Base-by-base conservation (phyloP, 148 eudicot species). In the Heliamphora exappendiculata region DNA sequence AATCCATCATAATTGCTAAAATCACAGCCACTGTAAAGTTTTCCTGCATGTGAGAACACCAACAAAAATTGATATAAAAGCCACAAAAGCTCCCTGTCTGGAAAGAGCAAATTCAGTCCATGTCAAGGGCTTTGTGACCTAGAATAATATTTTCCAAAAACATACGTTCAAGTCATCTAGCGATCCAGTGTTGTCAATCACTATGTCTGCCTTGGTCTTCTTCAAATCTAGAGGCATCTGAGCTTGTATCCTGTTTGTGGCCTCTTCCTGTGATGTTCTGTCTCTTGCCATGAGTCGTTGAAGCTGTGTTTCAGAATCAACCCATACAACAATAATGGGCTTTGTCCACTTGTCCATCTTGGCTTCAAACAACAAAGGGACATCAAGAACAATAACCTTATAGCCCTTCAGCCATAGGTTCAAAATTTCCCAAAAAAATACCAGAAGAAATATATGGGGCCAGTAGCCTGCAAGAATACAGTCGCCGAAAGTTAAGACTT, bases 321-420 rank as follows among this genome's bases (percentile, higher is more conserved):
- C 91, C 94, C 96, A 95, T 47, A 95, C 93, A 74, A 92, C 91
- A 62, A 95, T 82, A 37, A 84, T 82, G 22, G 94, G 99, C 62
- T 86, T 87, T 36, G 97, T 88, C 99, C 99, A 95, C 75, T 81
- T 91, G 80, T 91, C 96, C 85, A 95, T 87, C 80, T 93, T 95
- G 73, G 89, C 96, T 84, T 95, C 99, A 55, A 93, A 95, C 84
- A 95, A 70, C 68, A 95, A 83, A 54, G 99, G 99, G 70, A 93
- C 80, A 75, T 95, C 99, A 34, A 93, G 91, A 75, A 93, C 86
- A 64, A 95, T 93, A 36, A 88, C 83, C 75, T 84, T 85, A 75
- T 74, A 79, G 20, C 99, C 96, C 85, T 91, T 95, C 74, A 88
- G 57, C 99, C 99, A 95, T 64, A 93, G 69, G 85, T 93, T 95